These are phyloP conservation scores for Chrysanthemum makinoi DNA, from an alignment of 129 eudicot genomes.

Conservation along the genomic window DNA sequence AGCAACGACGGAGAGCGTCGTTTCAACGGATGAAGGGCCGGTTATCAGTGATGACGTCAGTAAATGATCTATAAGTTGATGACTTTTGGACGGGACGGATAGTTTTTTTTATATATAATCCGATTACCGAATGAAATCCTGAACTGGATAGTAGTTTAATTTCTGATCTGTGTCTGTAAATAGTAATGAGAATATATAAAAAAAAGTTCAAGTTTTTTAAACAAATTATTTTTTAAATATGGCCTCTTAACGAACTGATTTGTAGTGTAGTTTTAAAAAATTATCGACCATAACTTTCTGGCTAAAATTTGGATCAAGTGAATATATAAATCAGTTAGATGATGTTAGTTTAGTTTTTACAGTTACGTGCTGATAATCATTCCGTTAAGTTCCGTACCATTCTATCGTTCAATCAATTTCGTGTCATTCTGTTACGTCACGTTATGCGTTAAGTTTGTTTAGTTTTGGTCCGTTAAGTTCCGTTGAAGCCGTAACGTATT, in stretches of 20 bases:
- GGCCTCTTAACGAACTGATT: no score
- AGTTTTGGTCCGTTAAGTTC: background rate
- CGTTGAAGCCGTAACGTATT: background rate
- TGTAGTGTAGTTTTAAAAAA: no score
- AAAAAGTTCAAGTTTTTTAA: no score
- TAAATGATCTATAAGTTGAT: conserved; percentile 3
- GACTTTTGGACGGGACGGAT: conserved; percentile 34
- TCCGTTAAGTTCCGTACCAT: conserved; percentile 6
- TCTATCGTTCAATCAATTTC: no score
- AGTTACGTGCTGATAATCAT: background rate
- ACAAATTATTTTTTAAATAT: no score
- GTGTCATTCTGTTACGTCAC: background rate
- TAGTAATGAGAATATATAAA: conserved; percentile 21
- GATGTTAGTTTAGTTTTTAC: no score
- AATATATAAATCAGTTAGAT: no score
- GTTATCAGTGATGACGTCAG: conserved; percentile 59
- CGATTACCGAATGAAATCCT: conserved; percentile 35
- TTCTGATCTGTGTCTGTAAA: conserved; percentile 20
- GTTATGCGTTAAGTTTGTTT: no score
- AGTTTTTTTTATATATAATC: conserved; percentile 20
- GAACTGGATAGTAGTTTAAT: conserved; percentile 17
- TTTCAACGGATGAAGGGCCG: conserved; percentile 67
- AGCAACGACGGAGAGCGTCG: conserved; percentile 55
- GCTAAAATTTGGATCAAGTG: no score
- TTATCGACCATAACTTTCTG: no score